Conservation (phyloP, 2,329 filamentous ascomycete species). For the Decorospora gaudefroyi region DNA sequence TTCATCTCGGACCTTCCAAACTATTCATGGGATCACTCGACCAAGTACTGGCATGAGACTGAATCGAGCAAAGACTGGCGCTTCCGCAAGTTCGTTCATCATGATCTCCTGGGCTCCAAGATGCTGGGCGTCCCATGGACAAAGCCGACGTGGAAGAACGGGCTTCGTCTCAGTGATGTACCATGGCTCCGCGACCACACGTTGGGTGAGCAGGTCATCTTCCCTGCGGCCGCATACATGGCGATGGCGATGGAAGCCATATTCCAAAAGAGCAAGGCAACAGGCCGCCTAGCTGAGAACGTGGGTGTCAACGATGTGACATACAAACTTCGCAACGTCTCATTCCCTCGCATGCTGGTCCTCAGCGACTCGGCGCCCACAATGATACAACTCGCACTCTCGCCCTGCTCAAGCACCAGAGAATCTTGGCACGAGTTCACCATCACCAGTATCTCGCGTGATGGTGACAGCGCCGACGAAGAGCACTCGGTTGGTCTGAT, state of each 20-base stretch:
- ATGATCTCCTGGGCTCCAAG: conserved; percentile 16
- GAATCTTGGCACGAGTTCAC: conserved; percentile 21
- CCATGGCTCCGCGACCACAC: conserved; percentile 55
- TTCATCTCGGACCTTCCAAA: conserved; percentile 13
- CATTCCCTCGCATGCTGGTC: conserved; percentile 12
- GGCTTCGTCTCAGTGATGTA: conserved; percentile 42
- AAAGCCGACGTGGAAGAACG: conserved; percentile 11
- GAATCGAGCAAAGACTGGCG: conserved; percentile 9
- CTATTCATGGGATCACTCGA: conserved; percentile 19
- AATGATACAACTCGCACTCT: not conserved
- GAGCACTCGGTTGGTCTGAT: not conserved
- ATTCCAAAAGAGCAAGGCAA: not conserved
- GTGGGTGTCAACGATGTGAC: not conserved
- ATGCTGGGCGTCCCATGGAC: conserved; percentile 2
- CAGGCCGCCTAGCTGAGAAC: not conserved
- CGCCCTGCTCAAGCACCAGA: not conserved
- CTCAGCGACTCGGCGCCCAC: conserved; percentile 4
- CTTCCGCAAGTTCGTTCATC: conserved; percentile 25
- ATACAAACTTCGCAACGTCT: conserved; percentile 16
- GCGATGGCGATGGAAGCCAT: conserved; percentile 10
- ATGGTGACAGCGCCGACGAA: not conserved
- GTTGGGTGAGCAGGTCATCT: conserved; percentile 25
- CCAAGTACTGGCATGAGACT: conserved; percentile 16
- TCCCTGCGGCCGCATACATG: conserved; percentile 21
- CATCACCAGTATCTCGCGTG: not conserved